Evolutionary conservation across 768 basidiomycete genomes (phyloP).

Genomic region (Pleurotus cornucopiae): DNA sequence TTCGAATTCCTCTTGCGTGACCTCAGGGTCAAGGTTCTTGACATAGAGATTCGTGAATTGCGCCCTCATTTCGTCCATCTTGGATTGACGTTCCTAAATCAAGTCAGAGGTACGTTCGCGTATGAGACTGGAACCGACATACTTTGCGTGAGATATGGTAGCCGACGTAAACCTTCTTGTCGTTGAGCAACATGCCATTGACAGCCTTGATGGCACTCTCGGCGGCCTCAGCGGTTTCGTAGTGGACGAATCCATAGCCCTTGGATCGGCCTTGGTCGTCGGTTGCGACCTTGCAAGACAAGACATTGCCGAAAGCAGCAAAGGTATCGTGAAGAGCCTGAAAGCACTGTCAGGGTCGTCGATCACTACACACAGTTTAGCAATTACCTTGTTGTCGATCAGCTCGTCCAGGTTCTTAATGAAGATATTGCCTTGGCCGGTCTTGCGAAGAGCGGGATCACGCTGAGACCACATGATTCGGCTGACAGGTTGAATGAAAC

Average conservation of each 20-base stretch:
- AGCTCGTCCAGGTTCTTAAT: conserved; percentile 98
- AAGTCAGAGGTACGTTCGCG: not conserved
- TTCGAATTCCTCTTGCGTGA: conserved; percentile 83
- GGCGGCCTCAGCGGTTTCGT: conserved; percentile 95
- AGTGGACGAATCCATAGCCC: conserved; percentile 99
- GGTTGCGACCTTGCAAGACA: conserved; percentile 98
- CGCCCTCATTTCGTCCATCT: conserved; percentile 95
- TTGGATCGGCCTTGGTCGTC: conserved; percentile 95
- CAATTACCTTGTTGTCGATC: conserved; percentile 91
- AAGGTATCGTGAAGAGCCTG: conserved; percentile 99
- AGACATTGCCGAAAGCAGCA: conserved; percentile 96
- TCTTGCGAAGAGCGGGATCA: conserved; percentile 98
- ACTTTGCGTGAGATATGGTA: conserved; percentile 97
- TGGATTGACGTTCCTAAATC: conserved; percentile 88
- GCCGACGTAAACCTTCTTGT: conserved; percentile 99
- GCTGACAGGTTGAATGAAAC: conserved; percentile 33
- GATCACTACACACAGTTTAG: not conserved
- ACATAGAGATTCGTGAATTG: conserved; percentile 98
- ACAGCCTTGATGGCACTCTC: conserved; percentile 96
- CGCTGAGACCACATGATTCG: conserved; percentile 99
- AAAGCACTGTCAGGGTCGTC: not conserved
- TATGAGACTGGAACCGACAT: conserved; percentile 14
- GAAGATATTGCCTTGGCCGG: conserved; percentile 99
- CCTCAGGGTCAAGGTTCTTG: conserved; percentile 90
- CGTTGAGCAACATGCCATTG: conserved; percentile 98